Evolutionary conservation across 305 asterid species (phyloP), one percentile per base, ranked within the genome.

Genomic region (Coffea humblotiana): DNA sequence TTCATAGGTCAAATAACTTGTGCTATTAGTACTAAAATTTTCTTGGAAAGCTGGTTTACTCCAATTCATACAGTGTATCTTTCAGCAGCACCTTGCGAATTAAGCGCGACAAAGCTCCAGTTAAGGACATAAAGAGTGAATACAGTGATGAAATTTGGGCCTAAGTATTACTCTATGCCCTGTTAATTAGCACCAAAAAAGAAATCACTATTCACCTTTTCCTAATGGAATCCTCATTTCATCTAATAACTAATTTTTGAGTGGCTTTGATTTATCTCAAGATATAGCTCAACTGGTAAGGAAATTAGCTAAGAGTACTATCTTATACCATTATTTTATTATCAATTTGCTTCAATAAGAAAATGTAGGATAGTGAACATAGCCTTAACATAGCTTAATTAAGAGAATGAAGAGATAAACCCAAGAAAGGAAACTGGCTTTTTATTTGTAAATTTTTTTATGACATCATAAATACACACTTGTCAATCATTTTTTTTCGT

Each of bases 101-200:
- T 37, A 69, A 49, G 68, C 75, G 37, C 87, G 64, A 80, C 81
- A 49, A 88, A 94, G 78, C 89, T 90, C 97, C 97, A 91, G 84
- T 91, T 96, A 6, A 97, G 98, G 76, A 94, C 93, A 64, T 91
- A 90, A n/a, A 94, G 87, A 63, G 91, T 64, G 84, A 90, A 91
- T 27, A 86, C 40, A 1, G 97, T 94, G 64, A 52, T 0, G 60
- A 52, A 13, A 13, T 15, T 52, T 52, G 23, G 60, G 60, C 60
- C 60, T 52, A 2, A 3, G 60, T 15, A 18, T 21, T 18, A 5
- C 60, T 3, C 2, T 3, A 13, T 3, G 60, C 21, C 23, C 19
- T 18, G 3, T 18, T 3, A 32, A 32, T 32, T 32, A 52, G 16
- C 60, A 2, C 60, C 60, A 13, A 52, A 52, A 32, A 13, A 15